Percentiles rank a stretch among this genome's conserved stretches.
Conservation (phyloP, 129 eudicot species). For the Artemisia tridentata region DNA sequence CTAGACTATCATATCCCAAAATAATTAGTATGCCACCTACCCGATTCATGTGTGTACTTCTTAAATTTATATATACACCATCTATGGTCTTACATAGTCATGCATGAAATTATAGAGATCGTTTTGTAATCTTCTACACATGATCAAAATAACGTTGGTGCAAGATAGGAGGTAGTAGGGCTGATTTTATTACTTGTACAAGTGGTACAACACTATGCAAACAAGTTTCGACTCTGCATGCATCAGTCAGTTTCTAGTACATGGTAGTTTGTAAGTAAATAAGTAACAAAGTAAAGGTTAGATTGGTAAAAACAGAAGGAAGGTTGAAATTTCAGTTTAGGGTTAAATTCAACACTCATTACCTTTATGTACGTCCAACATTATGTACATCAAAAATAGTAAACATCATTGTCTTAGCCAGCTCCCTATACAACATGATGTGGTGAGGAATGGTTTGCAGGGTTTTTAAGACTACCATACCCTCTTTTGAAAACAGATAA, state of each 20-base stretch:
- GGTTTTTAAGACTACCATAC: slow-evolving; percentile 13
- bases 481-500: slow-evolving; percentile 21
- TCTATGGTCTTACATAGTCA: not conserved
- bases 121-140: not conserved
- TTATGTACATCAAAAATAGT: slow-evolving; percentile 19
- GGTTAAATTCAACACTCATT: slow-evolving; percentile 22
- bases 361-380: slow-evolving; percentile 23
- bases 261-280: slow-evolving; percentile 20
- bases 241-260: slow-evolving; percentile 22
- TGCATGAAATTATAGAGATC: not conserved
- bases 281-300: slow-evolving; percentile 4
- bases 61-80: too few relatives aligned
- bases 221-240: slow-evolving; percentile 19
- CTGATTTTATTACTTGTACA: not conserved
- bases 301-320: slow-evolving; percentile 17
- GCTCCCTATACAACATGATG: slow-evolving; percentile 35
- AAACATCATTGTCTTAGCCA: slow-evolving; percentile 29
- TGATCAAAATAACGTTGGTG: not conserved
- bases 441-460: slow-evolving; percentile 20
- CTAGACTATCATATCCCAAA: too few relatives aligned
- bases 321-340: slow-evolving; percentile 22
- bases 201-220: slow-evolving; percentile 26
- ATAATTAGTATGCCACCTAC: too few relatives aligned
- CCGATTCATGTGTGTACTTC: too few relatives aligned
- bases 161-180: not conserved